Evolutionary conservation across 2,329 filamentous ascomycete species (phyloP), one percentile per base, ranked within the genome.

Genomic region (Aspergillus sp.): DNA sequence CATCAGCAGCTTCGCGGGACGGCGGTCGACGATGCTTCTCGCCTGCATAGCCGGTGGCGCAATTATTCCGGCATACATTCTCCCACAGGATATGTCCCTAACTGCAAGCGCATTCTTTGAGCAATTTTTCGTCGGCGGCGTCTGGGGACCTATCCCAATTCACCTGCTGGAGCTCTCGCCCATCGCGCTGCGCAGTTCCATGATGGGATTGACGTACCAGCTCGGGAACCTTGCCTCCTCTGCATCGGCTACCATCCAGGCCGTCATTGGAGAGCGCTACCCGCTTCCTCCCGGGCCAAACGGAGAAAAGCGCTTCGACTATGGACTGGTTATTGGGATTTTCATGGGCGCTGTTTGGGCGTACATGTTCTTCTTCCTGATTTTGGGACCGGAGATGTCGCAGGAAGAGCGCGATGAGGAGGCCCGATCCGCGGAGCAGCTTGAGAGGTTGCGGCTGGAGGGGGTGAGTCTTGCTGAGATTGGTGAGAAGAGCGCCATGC

Each of bases 221-320:
- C 48, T 64, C 22, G 59, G 60, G 5, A 61, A 60, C 33, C 48
- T 62, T 11, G 53, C 49, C 6, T 61, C 61, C 1, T 61, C 55
- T 5, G 60, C 63, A 4, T 58, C 55, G 10, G 58, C 61, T 4
- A 66, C 62, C 2, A 66, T 66, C 35, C 55, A 66, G 33, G 53
- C 59, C 2, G 55, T 54, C 1, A 58, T 66, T 24, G 62, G 60
- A 5, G 58, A 66, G 38, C 40, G 53, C 10, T 66, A 59, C 36
- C 60, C 61, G 3, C 42, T 66, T 11, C 49, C 55, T 14, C 43
- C 55, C 0, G 48, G 45, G 10, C 24, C 41, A 3, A 45, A 51
- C 24, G 57, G 53, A 12, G 48, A 45, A 3, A 36, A 45, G 17
- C 49, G 58, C 5, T 67, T 64, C 33, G 37, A 56, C 34, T 69